Evolutionary conservation across 108 stramenopile genomes (phyloP).

Genomic region (Skeletonema tropicum): DNA sequence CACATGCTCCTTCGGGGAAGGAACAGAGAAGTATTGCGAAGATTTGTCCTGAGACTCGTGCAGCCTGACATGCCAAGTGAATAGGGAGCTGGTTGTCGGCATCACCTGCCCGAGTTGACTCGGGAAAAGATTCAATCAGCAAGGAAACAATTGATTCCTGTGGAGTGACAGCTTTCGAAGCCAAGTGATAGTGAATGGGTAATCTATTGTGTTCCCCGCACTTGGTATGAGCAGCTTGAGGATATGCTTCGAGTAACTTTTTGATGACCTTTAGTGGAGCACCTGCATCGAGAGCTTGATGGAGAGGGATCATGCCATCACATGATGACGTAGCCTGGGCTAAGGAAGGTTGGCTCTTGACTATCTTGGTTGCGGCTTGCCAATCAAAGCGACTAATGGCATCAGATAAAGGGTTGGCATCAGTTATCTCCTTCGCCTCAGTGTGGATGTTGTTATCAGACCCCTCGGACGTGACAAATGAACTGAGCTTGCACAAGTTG

Average conservation of each 20-base stretch:
- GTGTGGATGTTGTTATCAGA: too few relatives aligned
- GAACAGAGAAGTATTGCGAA: not conserved
- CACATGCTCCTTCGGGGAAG: not conserved
- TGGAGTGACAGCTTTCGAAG: not conserved
- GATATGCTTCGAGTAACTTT: not conserved
- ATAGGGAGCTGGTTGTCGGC: not conserved
- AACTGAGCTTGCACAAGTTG: not conserved
- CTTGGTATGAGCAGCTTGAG: not conserved
- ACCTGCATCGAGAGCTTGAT: not conserved
- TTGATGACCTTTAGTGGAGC: not conserved
- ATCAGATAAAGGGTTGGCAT: not conserved
- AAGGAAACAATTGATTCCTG: not conserved
- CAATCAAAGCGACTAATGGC: not conserved
- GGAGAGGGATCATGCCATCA: not conserved
- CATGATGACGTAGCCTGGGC: not conserved
- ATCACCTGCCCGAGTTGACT: not conserved
- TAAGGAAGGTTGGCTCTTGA: not conserved
- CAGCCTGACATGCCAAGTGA: constrained; percentile 3
- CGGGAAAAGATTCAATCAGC: not conserved
- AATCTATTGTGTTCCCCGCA: not conserved
- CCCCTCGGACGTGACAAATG: not conserved
- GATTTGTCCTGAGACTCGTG: not conserved
- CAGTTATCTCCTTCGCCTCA: not conserved
- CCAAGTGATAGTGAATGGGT: not conserved
- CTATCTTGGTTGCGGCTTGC: not conserved